Base-by-base conservation (phyloP, 306 rosid genomes). In the Trifolium dubium region DNA sequence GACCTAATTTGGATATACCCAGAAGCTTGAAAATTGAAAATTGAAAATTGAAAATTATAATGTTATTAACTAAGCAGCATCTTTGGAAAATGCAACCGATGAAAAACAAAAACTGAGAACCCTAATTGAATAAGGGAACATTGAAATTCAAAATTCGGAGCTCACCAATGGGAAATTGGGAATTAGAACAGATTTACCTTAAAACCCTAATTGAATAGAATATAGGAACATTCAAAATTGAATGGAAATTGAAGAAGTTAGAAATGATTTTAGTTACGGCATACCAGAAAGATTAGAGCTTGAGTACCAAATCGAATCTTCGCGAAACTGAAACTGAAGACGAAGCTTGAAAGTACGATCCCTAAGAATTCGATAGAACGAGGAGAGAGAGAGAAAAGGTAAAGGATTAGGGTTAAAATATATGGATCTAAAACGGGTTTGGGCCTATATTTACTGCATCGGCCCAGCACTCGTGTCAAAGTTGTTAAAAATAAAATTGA, bases 331-430 rank as follows among this genome's bases (percentile, higher is more conserved):
- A 40, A 35, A 67, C 67, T 68, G 47, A 55, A 32, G 61, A 70
- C 4, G 83, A 47, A 53, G 41, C 32, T 31, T 64, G 49, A 43
- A 53, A 69, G 64, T 69, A 23, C 64, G 80, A 75, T 7, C 35
- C 50, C 34, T 63, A 31, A 32, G 56, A 75, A 12, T 8, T 29
- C 43, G 53, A 68, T 40, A 51, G 72, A 47, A 37, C 2, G 40
- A 7, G 9, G n/a, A 43, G 5, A 44, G 11, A 6, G 10, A 41
- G 30, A 2, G 51, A 4, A 9, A 14, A 29, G 8, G 37, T 1
- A 15, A 29, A 39, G 9, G 44, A 14, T 34, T 76, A 83, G 87
- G 87, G 85, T 71, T 81, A 18, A 19, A 75, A 79, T 58, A 23
- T 80, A 80, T 79, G 73, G 64, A 53, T 49, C 61, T 6, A 3